Conservation (phyloP, 768 basidiomycete genomes). For the Clitopilus hobsonii region DNA sequence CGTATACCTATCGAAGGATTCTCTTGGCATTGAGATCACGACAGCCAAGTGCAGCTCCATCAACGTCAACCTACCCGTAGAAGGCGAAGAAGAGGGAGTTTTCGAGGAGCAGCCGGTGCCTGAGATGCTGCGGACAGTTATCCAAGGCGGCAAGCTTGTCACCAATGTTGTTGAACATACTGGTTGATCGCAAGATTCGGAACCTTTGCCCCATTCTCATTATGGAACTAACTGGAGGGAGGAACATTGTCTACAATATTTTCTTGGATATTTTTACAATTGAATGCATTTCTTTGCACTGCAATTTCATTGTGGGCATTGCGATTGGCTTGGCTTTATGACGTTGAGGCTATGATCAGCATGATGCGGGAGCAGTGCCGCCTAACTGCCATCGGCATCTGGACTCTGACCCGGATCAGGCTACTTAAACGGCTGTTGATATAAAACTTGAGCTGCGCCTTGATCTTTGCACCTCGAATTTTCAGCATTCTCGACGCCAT, state of each 20-base stretch:
- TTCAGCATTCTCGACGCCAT: neutral
- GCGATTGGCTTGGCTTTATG: neutral
- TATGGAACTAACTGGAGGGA: neutral
- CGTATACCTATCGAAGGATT: constrained; percentile 85
- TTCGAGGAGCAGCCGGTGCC: constrained; percentile 89
- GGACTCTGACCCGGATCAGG: neutral
- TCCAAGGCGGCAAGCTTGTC: constrained; percentile 78
- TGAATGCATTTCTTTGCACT: neutral
- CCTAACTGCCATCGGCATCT: neutral
- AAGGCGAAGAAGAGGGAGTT: constrained; percentile 87
- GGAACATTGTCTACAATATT: neutral
- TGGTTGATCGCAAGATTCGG: constrained; percentile 31
- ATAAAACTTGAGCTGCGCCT: neutral
- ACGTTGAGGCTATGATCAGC: neutral
- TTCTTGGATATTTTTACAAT: neutral
- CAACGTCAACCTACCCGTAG: constrained; percentile 84
- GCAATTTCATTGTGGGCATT: neutral
- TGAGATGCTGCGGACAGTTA: constrained; percentile 89
- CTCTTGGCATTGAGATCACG: constrained; percentile 76
- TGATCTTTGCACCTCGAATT: neutral
- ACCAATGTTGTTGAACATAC: constrained; percentile 88
- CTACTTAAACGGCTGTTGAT: neutral
- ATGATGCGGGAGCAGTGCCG: neutral
- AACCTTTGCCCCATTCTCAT: neutral
- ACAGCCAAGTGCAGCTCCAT: constrained; percentile 92